These are phyloP conservation scores for Ceratopteris richardii DNA, from an alignment of 75 land plant genomes.

Conservation along the genomic window DNA sequence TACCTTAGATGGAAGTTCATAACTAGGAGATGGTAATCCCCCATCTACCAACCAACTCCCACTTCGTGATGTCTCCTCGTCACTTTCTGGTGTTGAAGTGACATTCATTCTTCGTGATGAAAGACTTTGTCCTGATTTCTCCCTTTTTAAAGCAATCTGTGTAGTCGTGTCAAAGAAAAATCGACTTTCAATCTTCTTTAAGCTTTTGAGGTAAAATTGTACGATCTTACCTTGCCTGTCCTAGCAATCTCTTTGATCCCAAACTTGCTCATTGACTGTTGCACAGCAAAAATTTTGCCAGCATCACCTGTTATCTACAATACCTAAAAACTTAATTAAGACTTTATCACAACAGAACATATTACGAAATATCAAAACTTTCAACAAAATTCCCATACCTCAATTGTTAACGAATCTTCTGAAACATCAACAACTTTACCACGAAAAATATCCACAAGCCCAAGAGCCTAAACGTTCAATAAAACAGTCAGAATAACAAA, in stretches of 20 bases:
- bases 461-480: conserved; percentile 50
- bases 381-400: conserved; percentile 58
- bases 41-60: conserved; percentile 3
- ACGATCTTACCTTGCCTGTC: conserved; percentile 76
- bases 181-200: neutral
- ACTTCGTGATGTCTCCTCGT: conserved; percentile 16
- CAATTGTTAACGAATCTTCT: conserved; percentile 74
- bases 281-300: conserved; percentile 83
- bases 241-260: conserved; percentile 91
- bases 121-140: conserved; percentile 58
- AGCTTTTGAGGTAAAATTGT: no score
- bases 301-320: conserved; percentile 96
- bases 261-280: conserved; percentile 67
- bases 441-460: conserved; percentile 82
- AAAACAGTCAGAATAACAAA: no score
- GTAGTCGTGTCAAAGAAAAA: neutral
- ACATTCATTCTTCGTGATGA: conserved; percentile 68
- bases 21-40: neutral
- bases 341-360: neutral
- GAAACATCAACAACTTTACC: conserved; percentile 87
- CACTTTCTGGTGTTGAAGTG: conserved; percentile 60
- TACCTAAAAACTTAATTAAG: neutral
- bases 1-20: conserved; percentile 35
- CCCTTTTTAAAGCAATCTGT: conserved; percentile 88
- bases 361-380: no score